Conservation (phyloP, 2,329 filamentous ascomycete genomes). For the Alternaria hordeiaustralica region DNA sequence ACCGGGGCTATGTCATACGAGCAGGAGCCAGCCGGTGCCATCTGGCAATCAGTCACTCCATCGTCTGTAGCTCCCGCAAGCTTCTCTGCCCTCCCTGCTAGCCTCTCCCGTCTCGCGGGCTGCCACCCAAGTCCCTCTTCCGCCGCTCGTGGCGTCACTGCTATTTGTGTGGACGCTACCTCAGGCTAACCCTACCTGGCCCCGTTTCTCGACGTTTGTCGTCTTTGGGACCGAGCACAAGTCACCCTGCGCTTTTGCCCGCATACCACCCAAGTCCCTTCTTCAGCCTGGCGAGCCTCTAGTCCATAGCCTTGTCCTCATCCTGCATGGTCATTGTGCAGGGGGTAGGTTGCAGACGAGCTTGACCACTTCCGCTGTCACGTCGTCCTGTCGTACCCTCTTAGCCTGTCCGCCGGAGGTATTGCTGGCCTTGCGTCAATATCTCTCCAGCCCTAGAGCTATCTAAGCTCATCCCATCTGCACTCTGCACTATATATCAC, state of each 20-base stretch:
- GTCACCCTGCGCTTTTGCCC: constrained; percentile 45
- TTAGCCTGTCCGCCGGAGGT: constrained; percentile 33
- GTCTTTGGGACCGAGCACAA: constrained; percentile 45
- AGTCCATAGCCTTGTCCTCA: constrained; percentile 45
- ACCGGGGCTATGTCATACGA: constrained; percentile 51
- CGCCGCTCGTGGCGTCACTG: constrained; percentile 43
- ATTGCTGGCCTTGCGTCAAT: constrained; percentile 35
- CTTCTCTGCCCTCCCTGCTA: constrained; percentile 45
- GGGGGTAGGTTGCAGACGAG: constrained; percentile 43
- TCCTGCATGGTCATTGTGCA: constrained; percentile 45
- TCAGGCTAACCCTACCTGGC: constrained; percentile 35
- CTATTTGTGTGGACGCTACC: constrained; percentile 44
- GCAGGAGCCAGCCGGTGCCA: constrained; percentile 39
- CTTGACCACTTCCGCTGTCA: constrained; percentile 44
- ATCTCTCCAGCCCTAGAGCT: constrained; percentile 38
- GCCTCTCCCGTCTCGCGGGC: constrained; percentile 44
- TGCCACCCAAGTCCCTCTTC: constrained; percentile 37
- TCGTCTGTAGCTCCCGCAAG: constrained; percentile 47
- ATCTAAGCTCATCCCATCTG: constrained; percentile 41
- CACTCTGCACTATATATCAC: constrained; percentile 45
- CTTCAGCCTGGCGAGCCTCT: constrained; percentile 36
- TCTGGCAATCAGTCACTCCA: constrained; percentile 43
- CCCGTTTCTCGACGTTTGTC: constrained; percentile 38
- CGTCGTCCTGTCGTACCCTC: constrained; percentile 37
- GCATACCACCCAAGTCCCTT: constrained; percentile 37